Percentiles rank a stretch among this genome's conserved stretches.
Conservation (phyloP, 179 eudicot genomes). For the Vitellaria paradoxa region DNA sequence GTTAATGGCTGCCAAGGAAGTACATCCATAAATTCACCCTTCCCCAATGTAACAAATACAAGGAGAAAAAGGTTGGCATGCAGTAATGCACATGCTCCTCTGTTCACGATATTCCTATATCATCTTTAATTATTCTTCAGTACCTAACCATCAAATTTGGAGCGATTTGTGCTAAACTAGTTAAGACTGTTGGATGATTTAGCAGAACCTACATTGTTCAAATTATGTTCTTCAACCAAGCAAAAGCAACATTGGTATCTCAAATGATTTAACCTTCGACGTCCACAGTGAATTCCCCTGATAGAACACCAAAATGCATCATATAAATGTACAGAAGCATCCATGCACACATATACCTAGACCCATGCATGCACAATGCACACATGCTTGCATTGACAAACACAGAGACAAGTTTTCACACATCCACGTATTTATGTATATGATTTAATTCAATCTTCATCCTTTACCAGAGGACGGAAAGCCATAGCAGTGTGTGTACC, state of each 20-base stretch:
- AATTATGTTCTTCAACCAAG: not conserved
- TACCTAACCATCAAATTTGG: no score
- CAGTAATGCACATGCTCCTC: not conserved
- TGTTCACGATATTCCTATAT: not conserved
- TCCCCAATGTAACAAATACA: no score
- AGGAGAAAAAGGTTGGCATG: not conserved
- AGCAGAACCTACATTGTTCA: not conserved
- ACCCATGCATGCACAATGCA: not conserved
- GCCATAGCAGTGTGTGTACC: no score
- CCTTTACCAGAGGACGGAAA: not conserved
- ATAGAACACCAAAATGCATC: no score
- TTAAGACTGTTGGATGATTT: not conserved
- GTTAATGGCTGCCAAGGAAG: no score
- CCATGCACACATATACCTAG: no score
- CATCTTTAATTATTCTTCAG: no score
- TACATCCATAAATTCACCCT: no score
- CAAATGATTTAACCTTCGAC: not conserved
- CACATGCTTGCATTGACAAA: not conserved
- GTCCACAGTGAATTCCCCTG: not conserved
- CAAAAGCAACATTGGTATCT: not conserved
- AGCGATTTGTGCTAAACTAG: no score
- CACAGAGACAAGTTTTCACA: not conserved
- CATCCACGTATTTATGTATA: not conserved
- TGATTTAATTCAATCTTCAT: not conserved
- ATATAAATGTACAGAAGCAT: no score